phyloP scores from a whole-genome alignment of 768 basidiomycete species.

The Candolleomyces eurysporus region DNA sequence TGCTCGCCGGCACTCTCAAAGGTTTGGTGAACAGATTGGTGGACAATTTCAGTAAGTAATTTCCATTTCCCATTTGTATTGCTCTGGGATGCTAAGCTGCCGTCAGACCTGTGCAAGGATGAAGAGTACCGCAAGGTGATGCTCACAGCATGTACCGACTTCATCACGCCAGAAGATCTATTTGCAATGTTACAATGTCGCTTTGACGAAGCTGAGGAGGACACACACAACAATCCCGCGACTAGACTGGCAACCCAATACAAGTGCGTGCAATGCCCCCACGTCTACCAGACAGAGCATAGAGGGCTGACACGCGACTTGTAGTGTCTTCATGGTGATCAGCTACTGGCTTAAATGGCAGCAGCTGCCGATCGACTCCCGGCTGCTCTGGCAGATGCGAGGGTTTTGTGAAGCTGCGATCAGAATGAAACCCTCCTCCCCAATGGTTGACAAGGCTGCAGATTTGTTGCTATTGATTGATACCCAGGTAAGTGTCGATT shows the following conservation, averaged over 20 bases:
- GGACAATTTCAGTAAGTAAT: constrained; percentile 29
- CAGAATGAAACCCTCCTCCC: constrained; percentile 24
- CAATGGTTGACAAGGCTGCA: constrained; percentile 30
- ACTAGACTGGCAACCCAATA: constrained; percentile 30
- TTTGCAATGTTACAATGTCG: constrained; percentile 37
- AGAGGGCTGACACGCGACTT: neutral
- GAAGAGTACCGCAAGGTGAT: constrained; percentile 38
- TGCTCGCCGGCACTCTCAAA: constrained; percentile 40
- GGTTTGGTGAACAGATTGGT: constrained; percentile 41
- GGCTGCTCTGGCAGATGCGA: constrained; percentile 33
- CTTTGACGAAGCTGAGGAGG: constrained; percentile 33
- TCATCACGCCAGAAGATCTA: constrained; percentile 39
- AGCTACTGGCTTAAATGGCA: constrained; percentile 33
- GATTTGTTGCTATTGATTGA: constrained; percentile 29
- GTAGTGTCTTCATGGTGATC: constrained; percentile 37
- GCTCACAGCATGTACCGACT: constrained; percentile 40
- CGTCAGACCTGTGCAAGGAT: constrained; percentile 30
- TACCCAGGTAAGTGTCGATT: constrained; percentile 21
- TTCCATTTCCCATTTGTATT: neutral
- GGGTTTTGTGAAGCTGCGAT: constrained; percentile 31
- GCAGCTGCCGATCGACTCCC: constrained; percentile 26
- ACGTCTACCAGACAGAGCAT: neutral
- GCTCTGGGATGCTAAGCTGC: neutral
- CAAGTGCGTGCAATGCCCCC: constrained; percentile 28
- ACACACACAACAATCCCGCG: constrained; percentile 18